Evolutionary conservation across 2,329 filamentous ascomycete species (phyloP), one percentile per base, ranked within the genome.

Genomic region (Plenodomus tracheiphilus): DNA sequence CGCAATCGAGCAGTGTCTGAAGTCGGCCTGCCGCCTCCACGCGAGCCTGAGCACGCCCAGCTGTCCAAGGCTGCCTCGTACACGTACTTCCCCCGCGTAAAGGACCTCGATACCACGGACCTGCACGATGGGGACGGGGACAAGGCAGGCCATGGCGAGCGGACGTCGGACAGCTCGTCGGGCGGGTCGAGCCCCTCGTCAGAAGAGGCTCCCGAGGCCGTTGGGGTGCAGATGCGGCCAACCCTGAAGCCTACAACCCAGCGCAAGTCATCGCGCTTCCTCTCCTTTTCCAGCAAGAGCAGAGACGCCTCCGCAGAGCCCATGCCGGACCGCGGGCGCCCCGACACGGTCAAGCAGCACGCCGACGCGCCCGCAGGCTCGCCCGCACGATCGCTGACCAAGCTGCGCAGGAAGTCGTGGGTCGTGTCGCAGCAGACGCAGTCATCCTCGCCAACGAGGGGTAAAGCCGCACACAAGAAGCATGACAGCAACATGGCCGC

Each of bases 131-230:
- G 70, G 22, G 50, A 69, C 43, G 60, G 65, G 34, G 50, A 54
- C 16, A 52, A 48, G 46, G 58, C 50, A 38, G 58, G 56, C 44
- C 16, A 37, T 37, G 66, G 57, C 36, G 74, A 77, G 50, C 54
- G 56, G 25, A 59, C 59, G 3, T 68, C 68, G 11, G 68, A 65
- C 52, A 71, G 71, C 44, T 75, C 75, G 16, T 77, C 75, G 16
- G 75, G 70, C 20, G 74, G 71, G 47, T 76, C 73, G 9, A 78
- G 75, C 41, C 76, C 76, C 10, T 74, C 74, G 21, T 73, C 72
- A 22, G 69, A 73, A 47, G 69, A 69, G 25, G 56, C 61, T 17
- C 62, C 64, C 4, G 62, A 73, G 43, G 52, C 58, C 20, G 53
- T 53, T 10, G 56, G 43, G 20, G 36, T 64, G 42, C 60, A 69